Evolutionary conservation across 2,329 filamentous ascomycete genomes (phyloP).

Genomic region (Fusarium chlamydosporum): DNA sequence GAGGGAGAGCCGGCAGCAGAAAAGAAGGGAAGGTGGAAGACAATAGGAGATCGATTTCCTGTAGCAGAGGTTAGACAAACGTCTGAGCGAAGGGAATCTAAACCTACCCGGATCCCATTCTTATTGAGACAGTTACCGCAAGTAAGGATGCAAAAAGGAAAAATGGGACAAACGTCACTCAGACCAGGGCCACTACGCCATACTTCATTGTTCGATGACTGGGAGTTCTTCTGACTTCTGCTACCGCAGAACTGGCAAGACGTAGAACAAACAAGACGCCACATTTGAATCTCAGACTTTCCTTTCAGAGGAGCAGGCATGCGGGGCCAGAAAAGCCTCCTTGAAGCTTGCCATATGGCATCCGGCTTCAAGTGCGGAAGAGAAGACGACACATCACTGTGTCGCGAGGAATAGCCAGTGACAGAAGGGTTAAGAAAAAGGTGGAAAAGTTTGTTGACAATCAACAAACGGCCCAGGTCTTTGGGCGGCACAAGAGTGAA

Average conservation of each 20-base stretch:
- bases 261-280: conserved; percentile 74
- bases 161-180: conserved; percentile 74
- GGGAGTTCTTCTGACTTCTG: conserved; percentile 41
- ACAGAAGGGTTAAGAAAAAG: conserved; percentile 67
- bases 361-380: conserved; percentile 67
- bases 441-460: conserved; percentile 77
- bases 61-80: conserved; percentile 40
- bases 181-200: conserved; percentile 74
- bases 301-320: conserved; percentile 77
- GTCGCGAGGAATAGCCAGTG: conserved; percentile 45
- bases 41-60: conserved; percentile 80
- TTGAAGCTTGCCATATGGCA: conserved; percentile 78
- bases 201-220: conserved; percentile 54
- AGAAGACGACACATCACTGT: conserved; percentile 44
- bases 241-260: conserved; percentile 78
- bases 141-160: conserved; percentile 76
- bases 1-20: conserved; percentile 77
- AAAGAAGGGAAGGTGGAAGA: conserved; percentile 71
- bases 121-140: conserved; percentile 76
- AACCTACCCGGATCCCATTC: conserved; percentile 74
- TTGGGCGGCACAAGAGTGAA: conserved; percentile 76
- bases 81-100: conserved; percentile 18
- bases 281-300: conserved; percentile 81
- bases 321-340: conserved; percentile 73
- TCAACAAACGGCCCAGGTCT: conserved; percentile 74